Evolutionary conservation across 257 asterid genomes (phyloP).

Genomic region (Nemophila menziesii): DNA sequence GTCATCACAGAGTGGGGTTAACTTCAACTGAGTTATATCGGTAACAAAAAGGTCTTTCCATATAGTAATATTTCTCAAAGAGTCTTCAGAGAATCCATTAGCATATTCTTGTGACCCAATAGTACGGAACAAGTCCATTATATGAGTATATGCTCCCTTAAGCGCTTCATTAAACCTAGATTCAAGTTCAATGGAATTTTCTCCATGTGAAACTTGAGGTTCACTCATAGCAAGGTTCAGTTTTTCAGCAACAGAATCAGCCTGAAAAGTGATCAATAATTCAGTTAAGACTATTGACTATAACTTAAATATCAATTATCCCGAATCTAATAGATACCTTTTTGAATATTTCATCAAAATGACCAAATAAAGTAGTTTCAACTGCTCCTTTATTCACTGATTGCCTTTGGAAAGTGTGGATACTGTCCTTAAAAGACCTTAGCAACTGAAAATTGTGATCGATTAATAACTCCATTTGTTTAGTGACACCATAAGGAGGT

Average conservation of each 20-base stretch:
- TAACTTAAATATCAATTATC: constrained; percentile 1
- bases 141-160: constrained; percentile 27
- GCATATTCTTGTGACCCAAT: constrained; percentile 27
- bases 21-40: constrained; percentile 37
- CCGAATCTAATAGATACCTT: constrained; percentile 33
- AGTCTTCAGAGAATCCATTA: constrained; percentile 26
- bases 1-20: constrained; percentile 40
- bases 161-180: constrained; percentile 30
- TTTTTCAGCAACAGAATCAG: constrained; percentile 29
- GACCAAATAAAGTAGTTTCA: constrained; percentile 38
- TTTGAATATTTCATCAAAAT: constrained; percentile 37
- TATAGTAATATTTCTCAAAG: constrained; percentile 28
- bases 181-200: constrained; percentile 22
- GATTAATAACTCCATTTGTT: constrained; percentile 59
- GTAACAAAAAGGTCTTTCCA: constrained; percentile 53
- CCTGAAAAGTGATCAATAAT: constrained; percentile 35
- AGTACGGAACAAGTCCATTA: constrained; percentile 25
- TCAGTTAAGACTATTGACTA: constrained; percentile 1
- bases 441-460: constrained; percentile 43
- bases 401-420: constrained; percentile 28
- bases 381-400: constrained; percentile 30
- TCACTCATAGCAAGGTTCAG: constrained; percentile 19
- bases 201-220: constrained; percentile 9
- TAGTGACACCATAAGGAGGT: constrained; percentile 62
- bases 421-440: constrained; percentile 29